These are phyloP conservation scores for Capsicum rhomboideum DNA, from an alignment of 257 asterid genomes.

Conservation along the genomic window DNA sequence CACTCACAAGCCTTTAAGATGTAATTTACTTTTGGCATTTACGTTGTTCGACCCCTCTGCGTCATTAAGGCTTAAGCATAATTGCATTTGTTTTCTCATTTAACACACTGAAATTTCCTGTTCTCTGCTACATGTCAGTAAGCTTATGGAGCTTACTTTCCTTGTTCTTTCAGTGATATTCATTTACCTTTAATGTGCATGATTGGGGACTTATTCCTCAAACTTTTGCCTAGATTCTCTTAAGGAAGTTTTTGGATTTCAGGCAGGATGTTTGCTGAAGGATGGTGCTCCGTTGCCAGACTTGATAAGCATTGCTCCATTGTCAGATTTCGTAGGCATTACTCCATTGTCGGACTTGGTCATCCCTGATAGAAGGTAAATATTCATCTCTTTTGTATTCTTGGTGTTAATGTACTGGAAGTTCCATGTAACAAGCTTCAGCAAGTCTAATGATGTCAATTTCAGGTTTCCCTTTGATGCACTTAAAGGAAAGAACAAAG, in stretches of 20 bases:
- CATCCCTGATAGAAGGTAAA: conserved; percentile 38
- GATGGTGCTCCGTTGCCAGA: conserved; percentile 19
- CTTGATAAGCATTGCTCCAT: conserved; percentile 6
- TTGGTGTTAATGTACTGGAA: not conserved
- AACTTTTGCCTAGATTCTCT: not conserved
- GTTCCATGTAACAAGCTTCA: not conserved
- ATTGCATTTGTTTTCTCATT: not conserved
- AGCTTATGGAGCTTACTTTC: not conserved
- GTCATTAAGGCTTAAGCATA: not conserved
- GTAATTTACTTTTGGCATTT: not conserved
- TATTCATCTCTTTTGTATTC: not conserved
- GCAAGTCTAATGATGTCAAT: not conserved
- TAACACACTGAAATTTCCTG: not conserved
- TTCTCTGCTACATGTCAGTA: not conserved
- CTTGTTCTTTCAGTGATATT: not conserved
- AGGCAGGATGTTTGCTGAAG: conserved; percentile 47
- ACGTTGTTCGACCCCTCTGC: not conserved
- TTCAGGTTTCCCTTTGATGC: conserved; percentile 57
- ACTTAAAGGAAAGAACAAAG: conserved; percentile 30
- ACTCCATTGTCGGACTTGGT: conserved; percentile 21
- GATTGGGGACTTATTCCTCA: not conserved
- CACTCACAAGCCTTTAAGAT: not conserved
- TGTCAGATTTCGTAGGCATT: too few relatives aligned
- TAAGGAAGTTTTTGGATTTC: conserved; percentile 4
- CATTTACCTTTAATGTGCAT: not conserved